Percentiles rank a stretch among this genome's conserved stretches.
These are phyloP conservation scores for Linderniella brevidens DNA, from an alignment of 257 asterid genomes.

Conservation along the genomic window DNA sequence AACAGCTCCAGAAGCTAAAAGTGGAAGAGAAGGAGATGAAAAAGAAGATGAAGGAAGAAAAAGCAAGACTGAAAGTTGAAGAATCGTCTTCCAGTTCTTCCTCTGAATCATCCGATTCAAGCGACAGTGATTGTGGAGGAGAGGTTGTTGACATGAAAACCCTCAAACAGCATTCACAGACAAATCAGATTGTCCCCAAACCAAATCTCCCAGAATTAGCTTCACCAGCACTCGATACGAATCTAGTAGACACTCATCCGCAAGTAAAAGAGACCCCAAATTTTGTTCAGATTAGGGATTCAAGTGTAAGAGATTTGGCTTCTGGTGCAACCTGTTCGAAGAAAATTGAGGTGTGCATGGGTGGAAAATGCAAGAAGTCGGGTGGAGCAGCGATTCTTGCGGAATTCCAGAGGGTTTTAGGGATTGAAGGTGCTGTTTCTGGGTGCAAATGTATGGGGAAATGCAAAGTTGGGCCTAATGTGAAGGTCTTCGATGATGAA, in stretches of 20 bases:
- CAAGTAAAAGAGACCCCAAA: too few relatives aligned
- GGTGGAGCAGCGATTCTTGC: slow-evolving; percentile 44
- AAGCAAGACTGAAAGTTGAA: slow-evolving; percentile 15
- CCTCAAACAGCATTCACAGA: slow-evolving; percentile 12
- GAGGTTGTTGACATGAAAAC: slow-evolving; percentile 17
- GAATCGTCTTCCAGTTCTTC: slow-evolving; percentile 15
- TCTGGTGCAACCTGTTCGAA: slow-evolving; percentile 4
- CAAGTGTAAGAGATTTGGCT: too few relatives aligned
- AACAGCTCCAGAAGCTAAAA: slow-evolving; percentile 32
- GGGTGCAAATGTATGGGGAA: slow-evolving; percentile 95
- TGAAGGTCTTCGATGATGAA: slow-evolving; percentile 22
- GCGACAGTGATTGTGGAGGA: slow-evolving; percentile 57
- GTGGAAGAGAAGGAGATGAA: slow-evolving; percentile 32
- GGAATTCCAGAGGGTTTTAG: slow-evolving; percentile 36
- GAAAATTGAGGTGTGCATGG: slow-evolving; percentile 80
- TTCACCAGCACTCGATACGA: neutral
- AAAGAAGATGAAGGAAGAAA: slow-evolving; percentile 31
- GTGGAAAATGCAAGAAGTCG: slow-evolving; percentile 75
- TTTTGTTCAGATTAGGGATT: too few relatives aligned
- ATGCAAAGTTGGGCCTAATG: slow-evolving; percentile 73
- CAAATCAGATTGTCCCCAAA: slow-evolving; percentile 3
- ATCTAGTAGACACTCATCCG: too few relatives aligned
- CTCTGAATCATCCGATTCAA: slow-evolving; percentile 45
- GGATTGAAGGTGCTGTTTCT: slow-evolving; percentile 42
- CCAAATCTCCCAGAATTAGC: slow-evolving; percentile 2